phyloP scores from a whole-genome alignment of 2,329 filamentous ascomycete genomes.

The Purpureocillium lavendulum region DNA sequence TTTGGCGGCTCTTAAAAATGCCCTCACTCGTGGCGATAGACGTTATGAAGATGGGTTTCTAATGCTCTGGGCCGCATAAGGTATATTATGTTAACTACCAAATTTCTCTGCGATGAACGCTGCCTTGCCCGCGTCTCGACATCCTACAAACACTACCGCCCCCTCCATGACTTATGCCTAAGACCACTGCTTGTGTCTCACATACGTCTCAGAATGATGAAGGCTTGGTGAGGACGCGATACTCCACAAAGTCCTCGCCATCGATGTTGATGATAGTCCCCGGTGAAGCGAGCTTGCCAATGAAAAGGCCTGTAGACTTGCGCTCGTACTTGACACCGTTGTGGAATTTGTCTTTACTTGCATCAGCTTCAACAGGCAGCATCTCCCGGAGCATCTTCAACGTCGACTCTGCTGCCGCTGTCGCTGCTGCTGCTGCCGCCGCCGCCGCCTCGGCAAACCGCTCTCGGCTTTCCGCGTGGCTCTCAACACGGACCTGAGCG shows the following conservation, averaged over 20 bases:
- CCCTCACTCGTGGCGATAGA: too few species aligned
- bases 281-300: conserved; percentile 54
- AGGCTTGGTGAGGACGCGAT: conserved; percentile 55
- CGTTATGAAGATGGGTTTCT: too few species aligned
- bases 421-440: conserved; percentile 20
- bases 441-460: conserved; percentile 21
- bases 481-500: conserved; percentile 40
- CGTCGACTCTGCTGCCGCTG: conserved; percentile 8
- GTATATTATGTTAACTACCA: too few species aligned
- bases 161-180: too few species aligned
- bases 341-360: conserved; percentile 48
- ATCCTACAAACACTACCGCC: too few species aligned
- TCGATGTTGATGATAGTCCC: conserved; percentile 56
- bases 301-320: conserved; percentile 51
- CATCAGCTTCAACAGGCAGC: conserved; percentile 30
- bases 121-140: too few species aligned
- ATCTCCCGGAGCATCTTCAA: conserved; percentile 39
- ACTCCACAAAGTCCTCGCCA: conserved; percentile 60
- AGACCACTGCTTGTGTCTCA: neutral
- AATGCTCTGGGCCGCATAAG: too few species aligned
- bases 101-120: too few species aligned
- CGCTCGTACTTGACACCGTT: conserved; percentile 55
- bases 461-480: conserved; percentile 34
- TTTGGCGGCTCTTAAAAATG: too few species aligned
- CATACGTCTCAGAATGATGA: conserved; percentile 42